Conservation (phyloP, 2,329 filamentous ascomycete species). For the Kalmusia sp. region DNA sequence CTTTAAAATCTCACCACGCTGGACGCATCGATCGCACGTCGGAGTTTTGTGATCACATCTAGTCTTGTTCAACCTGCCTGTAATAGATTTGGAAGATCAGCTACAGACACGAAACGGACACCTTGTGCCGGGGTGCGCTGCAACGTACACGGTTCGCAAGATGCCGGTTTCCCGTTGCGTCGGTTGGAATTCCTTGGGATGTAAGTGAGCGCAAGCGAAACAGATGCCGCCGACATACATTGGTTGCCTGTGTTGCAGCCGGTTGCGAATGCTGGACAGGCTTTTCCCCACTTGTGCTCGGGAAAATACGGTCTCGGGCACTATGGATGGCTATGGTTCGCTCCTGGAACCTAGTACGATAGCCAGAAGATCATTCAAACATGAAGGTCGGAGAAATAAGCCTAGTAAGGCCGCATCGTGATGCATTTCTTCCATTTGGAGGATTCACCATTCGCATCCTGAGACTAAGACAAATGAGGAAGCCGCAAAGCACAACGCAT, state of each 20-base stretch:
- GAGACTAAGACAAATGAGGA: not conserved
- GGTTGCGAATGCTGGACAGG: not conserved
- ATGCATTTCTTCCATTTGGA: no score
- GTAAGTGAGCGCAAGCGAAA: not conserved
- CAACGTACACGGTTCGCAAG: conserved; percentile 40
- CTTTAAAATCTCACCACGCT: conserved; percentile 25
- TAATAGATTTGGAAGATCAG: not conserved
- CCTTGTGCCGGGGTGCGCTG: no score
- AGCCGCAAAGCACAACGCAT: not conserved
- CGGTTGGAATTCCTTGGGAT: conserved; percentile 28
- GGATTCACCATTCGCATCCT: not conserved
- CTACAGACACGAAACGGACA: no score
- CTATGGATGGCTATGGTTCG: no score
- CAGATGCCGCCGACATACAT: not conserved
- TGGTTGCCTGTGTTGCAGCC: not conserved
- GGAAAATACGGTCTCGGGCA: not conserved
- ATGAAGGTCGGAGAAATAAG: no score
- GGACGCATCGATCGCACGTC: conserved; percentile 41
- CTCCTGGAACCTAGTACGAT: no score
- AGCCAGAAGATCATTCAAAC: no score
- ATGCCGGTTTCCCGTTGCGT: conserved; percentile 42
- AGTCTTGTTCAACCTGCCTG: conserved; percentile 37
- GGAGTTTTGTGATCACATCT: conserved; percentile 41
- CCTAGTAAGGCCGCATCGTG: no score
- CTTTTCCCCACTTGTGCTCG: not conserved